Conservation (phyloP, 345 rosid species). For the Eucalyptus marginata region DNA sequence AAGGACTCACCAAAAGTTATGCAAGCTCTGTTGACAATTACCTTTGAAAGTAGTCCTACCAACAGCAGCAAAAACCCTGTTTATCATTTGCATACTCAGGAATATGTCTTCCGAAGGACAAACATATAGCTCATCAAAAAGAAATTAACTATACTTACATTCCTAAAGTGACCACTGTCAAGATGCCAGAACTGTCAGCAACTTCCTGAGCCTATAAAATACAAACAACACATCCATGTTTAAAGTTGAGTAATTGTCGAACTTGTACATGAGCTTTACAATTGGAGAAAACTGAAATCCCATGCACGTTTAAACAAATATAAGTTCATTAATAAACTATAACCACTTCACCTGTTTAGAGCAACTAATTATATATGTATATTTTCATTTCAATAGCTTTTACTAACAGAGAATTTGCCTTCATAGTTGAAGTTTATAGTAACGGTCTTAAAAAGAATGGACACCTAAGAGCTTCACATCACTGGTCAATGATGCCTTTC, state of each 20-base stretch:
- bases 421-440: neutral
- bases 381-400: neutral
- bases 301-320: neutral
- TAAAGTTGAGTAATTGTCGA: neutral
- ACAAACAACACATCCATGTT: constrained; percentile 3
- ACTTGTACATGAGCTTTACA: neutral
- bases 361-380: neutral
- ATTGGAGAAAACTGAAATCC: neutral
- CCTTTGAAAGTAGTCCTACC: constrained; percentile 86
- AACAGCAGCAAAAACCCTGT: constrained; percentile 76
- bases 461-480: neutral
- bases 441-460: neutral
- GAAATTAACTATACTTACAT: constrained; percentile 39
- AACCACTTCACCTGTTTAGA: neutral
- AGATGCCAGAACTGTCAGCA: constrained; percentile 68
- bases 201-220: constrained; percentile 67
- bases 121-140: neutral
- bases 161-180: constrained; percentile 89
- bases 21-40: constrained; percentile 75
- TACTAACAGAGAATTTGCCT: neutral
- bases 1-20: constrained; percentile 66
- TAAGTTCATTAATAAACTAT: neutral
- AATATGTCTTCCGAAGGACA: neutral
- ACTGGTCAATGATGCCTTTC: neutral
- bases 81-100: neutral